Evolutionary conservation across 805 yeast genomes (phyloP).

Genomic region (Saturnispora galanensis): DNA sequence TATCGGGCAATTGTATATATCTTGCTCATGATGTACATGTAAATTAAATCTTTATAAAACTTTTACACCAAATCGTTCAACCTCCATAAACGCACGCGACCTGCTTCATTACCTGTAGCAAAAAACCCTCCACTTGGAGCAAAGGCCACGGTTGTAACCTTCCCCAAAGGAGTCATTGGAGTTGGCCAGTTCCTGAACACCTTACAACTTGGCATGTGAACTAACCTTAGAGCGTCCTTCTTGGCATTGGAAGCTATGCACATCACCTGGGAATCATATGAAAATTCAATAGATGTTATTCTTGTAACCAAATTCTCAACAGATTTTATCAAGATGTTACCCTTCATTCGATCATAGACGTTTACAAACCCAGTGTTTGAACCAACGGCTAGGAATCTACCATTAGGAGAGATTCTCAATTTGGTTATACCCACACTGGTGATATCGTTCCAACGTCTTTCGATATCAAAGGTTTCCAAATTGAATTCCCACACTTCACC

Average conservation of each 20-base stretch:
- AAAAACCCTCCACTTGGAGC: slow-evolving; percentile 76
- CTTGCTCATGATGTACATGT: neutral
- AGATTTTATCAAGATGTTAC: slow-evolving; percentile 46
- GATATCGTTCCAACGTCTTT: slow-evolving; percentile 73
- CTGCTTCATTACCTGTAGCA: slow-evolving; percentile 85
- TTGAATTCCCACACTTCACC: slow-evolving; percentile 92
- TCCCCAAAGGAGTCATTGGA: slow-evolving; percentile 91
- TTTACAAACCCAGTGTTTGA: slow-evolving; percentile 82
- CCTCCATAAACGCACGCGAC: slow-evolving; percentile 83
- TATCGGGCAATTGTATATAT: neutral
- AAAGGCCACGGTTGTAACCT: slow-evolving; percentile 72
- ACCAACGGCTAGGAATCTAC: slow-evolving; percentile 85
- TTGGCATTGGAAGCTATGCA: slow-evolving; percentile 78
- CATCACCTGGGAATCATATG: slow-evolving; percentile 81
- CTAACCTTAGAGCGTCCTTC: slow-evolving; percentile 77
- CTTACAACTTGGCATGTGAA: slow-evolving; percentile 78
- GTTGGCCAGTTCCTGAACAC: slow-evolving; percentile 97
- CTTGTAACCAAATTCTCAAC: slow-evolving; percentile 77
- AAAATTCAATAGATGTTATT: slow-evolving; percentile 62
- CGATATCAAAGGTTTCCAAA: slow-evolving; percentile 37
- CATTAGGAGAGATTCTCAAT: slow-evolving; percentile 42
- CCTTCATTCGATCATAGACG: slow-evolving; percentile 53
- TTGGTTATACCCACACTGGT: slow-evolving; percentile 79
- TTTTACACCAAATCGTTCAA: slow-evolving; percentile 22
- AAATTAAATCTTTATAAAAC: neutral